Conservation (phyloP, 2,329 filamentous ascomycete genomes). For the Alternaria burnsii region DNA sequence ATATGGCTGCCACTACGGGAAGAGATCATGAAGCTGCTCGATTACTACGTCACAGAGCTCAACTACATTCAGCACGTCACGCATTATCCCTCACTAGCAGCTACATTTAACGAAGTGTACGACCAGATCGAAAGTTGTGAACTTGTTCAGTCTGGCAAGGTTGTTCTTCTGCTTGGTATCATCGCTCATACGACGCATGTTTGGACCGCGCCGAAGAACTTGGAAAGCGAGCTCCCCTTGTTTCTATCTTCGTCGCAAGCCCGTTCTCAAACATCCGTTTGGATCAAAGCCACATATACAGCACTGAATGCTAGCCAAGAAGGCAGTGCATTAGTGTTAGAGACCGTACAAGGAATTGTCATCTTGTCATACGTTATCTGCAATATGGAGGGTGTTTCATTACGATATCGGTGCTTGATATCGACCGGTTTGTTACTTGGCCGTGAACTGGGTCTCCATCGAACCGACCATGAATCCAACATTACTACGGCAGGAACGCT, state of each 20-base stretch:
- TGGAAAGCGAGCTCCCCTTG: not conserved
- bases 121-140: not conserved
- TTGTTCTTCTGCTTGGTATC: not conserved
- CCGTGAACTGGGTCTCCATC: slow-evolving; percentile 26
- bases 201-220: not conserved
- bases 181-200: not conserved
- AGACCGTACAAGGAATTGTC: slow-evolving; percentile 50
- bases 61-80: slow-evolving; percentile 49
- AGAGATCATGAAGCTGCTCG: slow-evolving; percentile 44
- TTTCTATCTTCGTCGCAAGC: slow-evolving; percentile 4
- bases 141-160: not conserved
- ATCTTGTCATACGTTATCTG: slow-evolving; percentile 46
- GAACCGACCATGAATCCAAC: slow-evolving; percentile 15
- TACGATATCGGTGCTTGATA: slow-evolving; percentile 45
- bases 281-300: slow-evolving; percentile 21
- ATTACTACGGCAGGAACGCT: slow-evolving; percentile 27
- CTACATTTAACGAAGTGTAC: slow-evolving; percentile 5
- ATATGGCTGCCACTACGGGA: slow-evolving; percentile 34
- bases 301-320: not conserved
- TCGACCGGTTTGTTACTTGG: slow-evolving; percentile 40
- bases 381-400: slow-evolving; percentile 49
- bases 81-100: slow-evolving; percentile 40
- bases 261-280: slow-evolving; percentile 25
- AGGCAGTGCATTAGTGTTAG: slow-evolving; percentile 2
- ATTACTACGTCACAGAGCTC: slow-evolving; percentile 46